Base-by-base conservation (phyloP, 129 eudicot genomes). In the Erigeron canadensis region DNA sequence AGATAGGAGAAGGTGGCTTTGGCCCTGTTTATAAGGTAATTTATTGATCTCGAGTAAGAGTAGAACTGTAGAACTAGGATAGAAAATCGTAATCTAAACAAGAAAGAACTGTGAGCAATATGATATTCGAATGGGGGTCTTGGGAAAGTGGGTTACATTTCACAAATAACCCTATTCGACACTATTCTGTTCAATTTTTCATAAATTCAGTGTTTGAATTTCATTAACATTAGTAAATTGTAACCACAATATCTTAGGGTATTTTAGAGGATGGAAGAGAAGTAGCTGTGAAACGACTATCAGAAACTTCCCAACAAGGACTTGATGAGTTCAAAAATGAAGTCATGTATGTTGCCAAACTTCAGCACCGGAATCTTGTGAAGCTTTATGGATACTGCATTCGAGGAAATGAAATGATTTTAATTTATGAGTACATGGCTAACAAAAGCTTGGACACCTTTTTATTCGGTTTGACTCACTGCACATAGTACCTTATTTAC, bases 351-450 rank as follows among this genome's bases (percentile, higher is more conserved):
- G 39, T 63, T 63, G 67, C 67, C 23, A 63, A 63, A 63, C 48
- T 63, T 39, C 67, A 63, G 48, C 67, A 63, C 67, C 67, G 67
- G 28, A 63, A 63, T 63, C 67, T 63, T 3, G 47, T 63, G 67
- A 63, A 63, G 28, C 67, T 63, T 63, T 41, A 70, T 7, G 82
- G 82, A 64, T 78, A 57, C 13, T 78, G 77, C 62, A 54, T 71
- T 23, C 68, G 71, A 6, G 67, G 15, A 18, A 65, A 71, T 8
- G 76, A 78, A 17, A 78, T 53, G 72, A 61, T 77, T 44, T 18
- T 78, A 67, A 51, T 71, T 15, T 78, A 78, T 42, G 82, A 78
- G 46, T 78, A 71, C 68, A 78, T 78, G 82, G 51, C 72, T 63
- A 78, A 78, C 77, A 60, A 71, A 71, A 71, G 78, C 74, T 56